These are phyloP conservation scores for Lodderomyces beijingensis DNA, from an alignment of 1,139 yeast species.

Conservation along the genomic window DNA sequence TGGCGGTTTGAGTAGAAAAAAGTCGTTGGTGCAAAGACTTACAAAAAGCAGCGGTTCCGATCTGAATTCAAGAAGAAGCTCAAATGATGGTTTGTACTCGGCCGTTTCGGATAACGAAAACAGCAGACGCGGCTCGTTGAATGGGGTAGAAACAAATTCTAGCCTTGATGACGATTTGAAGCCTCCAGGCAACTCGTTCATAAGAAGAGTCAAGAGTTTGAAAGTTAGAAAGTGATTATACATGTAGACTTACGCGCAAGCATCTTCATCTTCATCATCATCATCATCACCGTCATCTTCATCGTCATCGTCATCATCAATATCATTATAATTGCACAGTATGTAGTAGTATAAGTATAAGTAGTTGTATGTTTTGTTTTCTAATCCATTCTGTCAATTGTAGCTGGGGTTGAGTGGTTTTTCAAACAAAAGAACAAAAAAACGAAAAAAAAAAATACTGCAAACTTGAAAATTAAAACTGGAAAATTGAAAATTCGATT, in stretches of 20 bases:
- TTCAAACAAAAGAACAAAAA: not conserved
- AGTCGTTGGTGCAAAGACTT: slow-evolving; percentile 68
- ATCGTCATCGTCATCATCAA: too few species aligned
- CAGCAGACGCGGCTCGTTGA: slow-evolving; percentile 20
- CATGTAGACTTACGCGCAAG: too few species aligned
- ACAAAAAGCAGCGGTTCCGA: slow-evolving; percentile 40
- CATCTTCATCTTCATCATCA: too few species aligned
- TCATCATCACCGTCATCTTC: too few species aligned
- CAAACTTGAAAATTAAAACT: slow-evolving; percentile 4
- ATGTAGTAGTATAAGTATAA: too few species aligned
- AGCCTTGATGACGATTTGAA: slow-evolving; percentile 30
- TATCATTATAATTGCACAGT: too few species aligned
- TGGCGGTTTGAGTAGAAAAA: slow-evolving; percentile 60
- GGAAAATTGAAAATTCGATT: too few species aligned
- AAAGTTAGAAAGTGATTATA: slow-evolving; percentile 49
- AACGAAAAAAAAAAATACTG: slow-evolving; percentile 4
- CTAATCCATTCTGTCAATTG: not conserved
- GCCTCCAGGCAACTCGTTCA: slow-evolving; percentile 43
- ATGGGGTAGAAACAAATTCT: slow-evolving; percentile 13
- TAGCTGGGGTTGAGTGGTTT: too few species aligned
- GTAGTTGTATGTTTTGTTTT: too few species aligned
- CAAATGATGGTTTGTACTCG: slow-evolving; percentile 23
- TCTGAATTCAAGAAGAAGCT: slow-evolving; percentile 32
- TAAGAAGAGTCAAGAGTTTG: slow-evolving; percentile 84
- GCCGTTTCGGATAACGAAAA: slow-evolving; percentile 6